These are phyloP conservation scores for Triticum dicoccoides DNA, from an alignment of 176 grass and related monocot genomes.

Conservation along the genomic window DNA sequence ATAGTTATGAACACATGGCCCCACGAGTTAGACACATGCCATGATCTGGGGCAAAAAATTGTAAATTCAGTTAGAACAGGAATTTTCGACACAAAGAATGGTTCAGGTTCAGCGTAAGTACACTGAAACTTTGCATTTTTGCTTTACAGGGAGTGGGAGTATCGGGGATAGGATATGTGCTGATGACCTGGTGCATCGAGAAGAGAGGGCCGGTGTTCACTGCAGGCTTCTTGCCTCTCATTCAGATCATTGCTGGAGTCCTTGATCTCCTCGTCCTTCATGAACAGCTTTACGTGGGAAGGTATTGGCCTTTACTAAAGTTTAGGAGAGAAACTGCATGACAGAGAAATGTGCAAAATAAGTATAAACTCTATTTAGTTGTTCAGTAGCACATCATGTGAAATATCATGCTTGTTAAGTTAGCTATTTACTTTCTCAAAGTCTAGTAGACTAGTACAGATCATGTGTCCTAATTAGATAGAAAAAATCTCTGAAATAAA, in stretches of 20 bases:
- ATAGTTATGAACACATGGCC: not conserved
- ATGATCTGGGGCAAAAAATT: not conserved
- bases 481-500: not conserved
- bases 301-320: constrained; percentile 20
- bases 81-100: not conserved
- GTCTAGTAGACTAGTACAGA: not conserved
- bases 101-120: not conserved
- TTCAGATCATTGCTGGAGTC: constrained; percentile 61
- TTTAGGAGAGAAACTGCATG: not conserved
- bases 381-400: not conserved
- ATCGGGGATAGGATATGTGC: constrained; percentile 53
- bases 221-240: constrained; percentile 65
- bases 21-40: not conserved
- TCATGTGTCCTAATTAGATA: not conserved
- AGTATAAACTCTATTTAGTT: not conserved
- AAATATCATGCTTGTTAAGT: not conserved
- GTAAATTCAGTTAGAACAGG: not conserved
- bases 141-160: constrained; percentile 50
- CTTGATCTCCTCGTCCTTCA: constrained; percentile 61
- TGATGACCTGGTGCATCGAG: constrained; percentile 74
- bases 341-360: not conserved
- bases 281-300: constrained; percentile 58
- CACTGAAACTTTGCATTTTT: constrained; percentile 5
- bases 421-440: not conserved
- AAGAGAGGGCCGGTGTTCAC: constrained; percentile 66